phyloP scores from a whole-genome alignment of 768 basidiomycete species.

The Mycena leptocephala region DNA sequence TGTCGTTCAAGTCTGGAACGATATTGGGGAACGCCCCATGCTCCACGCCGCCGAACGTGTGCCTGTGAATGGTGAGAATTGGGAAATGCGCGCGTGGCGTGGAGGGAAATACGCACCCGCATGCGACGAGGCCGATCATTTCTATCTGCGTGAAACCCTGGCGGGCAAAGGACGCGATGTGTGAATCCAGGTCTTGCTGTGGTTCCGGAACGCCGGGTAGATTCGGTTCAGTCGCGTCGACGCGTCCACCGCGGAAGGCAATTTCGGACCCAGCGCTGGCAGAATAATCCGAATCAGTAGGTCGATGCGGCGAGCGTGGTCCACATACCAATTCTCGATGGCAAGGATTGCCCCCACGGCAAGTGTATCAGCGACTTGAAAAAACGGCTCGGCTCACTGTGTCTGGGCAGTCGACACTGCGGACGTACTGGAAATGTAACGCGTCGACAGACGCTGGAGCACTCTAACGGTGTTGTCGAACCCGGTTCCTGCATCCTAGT shows the following conservation, averaged over 20 bases:
- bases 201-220: background rate
- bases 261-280: background rate
- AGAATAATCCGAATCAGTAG: background rate
- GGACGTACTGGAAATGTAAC: background rate
- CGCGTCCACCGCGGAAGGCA: background rate
- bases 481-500: background rate
- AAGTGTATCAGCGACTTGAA: background rate
- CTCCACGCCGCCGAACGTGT: conserved; percentile 13
- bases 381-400: background rate
- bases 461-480: background rate
- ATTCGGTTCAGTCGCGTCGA: background rate
- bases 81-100: background rate
- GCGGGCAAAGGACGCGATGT: no score
- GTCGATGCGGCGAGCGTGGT: no score
- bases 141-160: no score
- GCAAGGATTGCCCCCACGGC: background rate
- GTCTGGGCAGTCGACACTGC: background rate
- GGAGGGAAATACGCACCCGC: background rate
- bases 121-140: background rate
- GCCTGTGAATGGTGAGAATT: background rate
- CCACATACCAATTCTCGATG: background rate
- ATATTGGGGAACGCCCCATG: background rate
- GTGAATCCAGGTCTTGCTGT: no score
- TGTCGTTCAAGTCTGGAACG: background rate
- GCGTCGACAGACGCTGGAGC: background rate